Percentiles rank a stretch among this genome's conserved stretches.
Evolutionary conservation across 495 filamentous ascomycete genomes (phyloP).

Genomic region (Opeltia flavorubescens): DNA sequence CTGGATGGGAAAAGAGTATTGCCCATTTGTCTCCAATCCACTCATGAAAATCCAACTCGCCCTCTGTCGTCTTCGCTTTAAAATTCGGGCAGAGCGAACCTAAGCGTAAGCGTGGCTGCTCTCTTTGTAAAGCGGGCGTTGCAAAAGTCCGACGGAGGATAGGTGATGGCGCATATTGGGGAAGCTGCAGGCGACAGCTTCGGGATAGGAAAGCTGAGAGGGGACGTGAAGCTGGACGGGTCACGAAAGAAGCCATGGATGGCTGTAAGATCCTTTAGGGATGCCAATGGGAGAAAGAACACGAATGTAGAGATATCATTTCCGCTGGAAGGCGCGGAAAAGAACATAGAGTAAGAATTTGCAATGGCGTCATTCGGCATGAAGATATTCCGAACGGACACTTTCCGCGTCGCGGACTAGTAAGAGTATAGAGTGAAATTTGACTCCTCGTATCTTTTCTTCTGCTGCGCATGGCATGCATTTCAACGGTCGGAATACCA

Average conservation of each 20-base stretch:
- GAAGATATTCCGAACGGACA: too few species aligned
- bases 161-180: constrained; percentile 9
- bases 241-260: constrained; percentile 5
- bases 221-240: constrained; percentile 2
- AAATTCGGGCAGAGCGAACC: constrained; percentile 52
- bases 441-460: too few species aligned
- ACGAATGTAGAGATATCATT: too few species aligned
- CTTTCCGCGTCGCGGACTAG: too few species aligned
- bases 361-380: too few species aligned
- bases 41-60: constrained; percentile 50
- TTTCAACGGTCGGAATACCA: too few species aligned
- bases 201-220: neutral
- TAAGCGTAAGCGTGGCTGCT: constrained; percentile 48
- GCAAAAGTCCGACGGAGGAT: constrained; percentile 23
- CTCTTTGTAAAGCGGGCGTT: constrained; percentile 19
- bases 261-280: too few species aligned
- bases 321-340: too few species aligned
- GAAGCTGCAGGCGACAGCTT: neutral
- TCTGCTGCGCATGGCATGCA: too few species aligned
- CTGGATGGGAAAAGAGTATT: constrained; percentile 56
- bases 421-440: too few species aligned
- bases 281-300: too few species aligned
- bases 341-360: too few species aligned
- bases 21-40: constrained; percentile 47
- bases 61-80: constrained; percentile 48